Conservation (phyloP, 169 alveolate species). For the Plasmodium ovale region DNA sequence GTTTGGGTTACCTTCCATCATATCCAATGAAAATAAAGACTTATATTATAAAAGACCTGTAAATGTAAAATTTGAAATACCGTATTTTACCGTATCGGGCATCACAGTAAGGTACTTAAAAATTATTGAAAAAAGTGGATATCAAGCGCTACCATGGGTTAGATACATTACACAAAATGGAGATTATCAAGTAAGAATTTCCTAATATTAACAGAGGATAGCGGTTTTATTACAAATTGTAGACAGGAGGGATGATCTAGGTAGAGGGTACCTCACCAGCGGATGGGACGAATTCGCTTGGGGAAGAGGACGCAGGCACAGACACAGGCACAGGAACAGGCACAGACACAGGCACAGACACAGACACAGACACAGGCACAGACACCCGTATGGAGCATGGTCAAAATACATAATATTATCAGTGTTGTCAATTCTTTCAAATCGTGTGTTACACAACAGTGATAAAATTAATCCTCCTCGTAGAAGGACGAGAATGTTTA, state of each 20-base stretch:
- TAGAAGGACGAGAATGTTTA: too few relatives aligned
- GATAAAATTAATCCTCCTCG: too few relatives aligned
- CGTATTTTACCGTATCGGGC: constrained; percentile 99
- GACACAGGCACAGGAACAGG: not conserved
- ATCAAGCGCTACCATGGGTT: constrained; percentile 99
- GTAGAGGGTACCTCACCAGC: too few relatives aligned
- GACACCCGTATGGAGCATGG: too few relatives aligned
- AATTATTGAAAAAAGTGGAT: constrained; percentile 97
- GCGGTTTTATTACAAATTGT: too few relatives aligned
- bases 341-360: not conserved
- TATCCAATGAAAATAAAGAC: constrained; percentile 91
- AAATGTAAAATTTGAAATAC: constrained; percentile 98
- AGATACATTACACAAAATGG: constrained; percentile 99
- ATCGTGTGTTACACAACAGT: too few relatives aligned
- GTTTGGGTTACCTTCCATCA: constrained; percentile 97
- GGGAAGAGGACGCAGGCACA: not conserved
- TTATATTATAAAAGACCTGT: constrained; percentile 95
- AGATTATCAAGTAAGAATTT: constrained; percentile 98
- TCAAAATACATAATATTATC: too few relatives aligned
- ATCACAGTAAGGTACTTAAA: constrained; percentile 97
- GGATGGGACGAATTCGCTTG: too few relatives aligned
- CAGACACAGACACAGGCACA: not conserved
- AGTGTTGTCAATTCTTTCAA: too few relatives aligned
- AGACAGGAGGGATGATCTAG: too few relatives aligned
- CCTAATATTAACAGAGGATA: too few relatives aligned